Conservation (phyloP, 495 filamentous ascomycete species). For the Echria macrotheca region DNA sequence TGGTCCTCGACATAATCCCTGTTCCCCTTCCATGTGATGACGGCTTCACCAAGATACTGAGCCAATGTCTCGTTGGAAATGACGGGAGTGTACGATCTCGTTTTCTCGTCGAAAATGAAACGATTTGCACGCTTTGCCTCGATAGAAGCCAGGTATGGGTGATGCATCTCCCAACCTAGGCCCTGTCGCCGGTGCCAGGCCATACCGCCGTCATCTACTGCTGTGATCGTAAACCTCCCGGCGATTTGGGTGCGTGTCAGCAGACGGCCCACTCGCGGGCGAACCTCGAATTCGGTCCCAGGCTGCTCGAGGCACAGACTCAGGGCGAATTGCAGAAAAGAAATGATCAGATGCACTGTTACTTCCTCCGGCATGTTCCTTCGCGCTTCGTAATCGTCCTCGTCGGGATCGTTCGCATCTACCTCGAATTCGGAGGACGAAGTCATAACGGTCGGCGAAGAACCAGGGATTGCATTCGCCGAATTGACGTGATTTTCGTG, state of each 20-base stretch:
- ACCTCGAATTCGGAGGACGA: not conserved
- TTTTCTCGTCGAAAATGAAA: not conserved
- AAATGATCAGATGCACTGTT: conserved; percentile 12
- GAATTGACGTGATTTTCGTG: conserved; percentile 7
- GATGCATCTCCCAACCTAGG: not conserved
- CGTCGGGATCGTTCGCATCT: conserved; percentile 1
- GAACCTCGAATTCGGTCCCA: not conserved
- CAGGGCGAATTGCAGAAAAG: conserved; percentile 9
- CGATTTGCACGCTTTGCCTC: conserved; percentile 1
- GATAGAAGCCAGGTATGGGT: not conserved
- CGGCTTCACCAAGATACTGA: conserved; percentile 11
- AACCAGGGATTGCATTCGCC: conserved; percentile 2
- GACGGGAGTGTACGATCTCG: not conserved
- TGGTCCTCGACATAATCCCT: not conserved
- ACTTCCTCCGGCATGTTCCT: conserved; percentile 11
- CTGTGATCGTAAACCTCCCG: not conserved
- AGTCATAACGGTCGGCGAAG: conserved; percentile 2
- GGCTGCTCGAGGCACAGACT: not conserved
- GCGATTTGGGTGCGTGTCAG: not conserved
- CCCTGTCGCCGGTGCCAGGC: too few relatives aligned
- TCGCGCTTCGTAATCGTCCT: conserved; percentile 12
- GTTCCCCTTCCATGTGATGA: conserved; percentile 12
- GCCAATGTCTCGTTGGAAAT: conserved; percentile 12
- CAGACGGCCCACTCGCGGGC: not conserved
- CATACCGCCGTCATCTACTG: conserved; percentile 1